These are phyloP conservation scores for Aspergillus piperis DNA, from an alignment of 2,329 filamentous ascomycete genomes.

Conservation along the genomic window DNA sequence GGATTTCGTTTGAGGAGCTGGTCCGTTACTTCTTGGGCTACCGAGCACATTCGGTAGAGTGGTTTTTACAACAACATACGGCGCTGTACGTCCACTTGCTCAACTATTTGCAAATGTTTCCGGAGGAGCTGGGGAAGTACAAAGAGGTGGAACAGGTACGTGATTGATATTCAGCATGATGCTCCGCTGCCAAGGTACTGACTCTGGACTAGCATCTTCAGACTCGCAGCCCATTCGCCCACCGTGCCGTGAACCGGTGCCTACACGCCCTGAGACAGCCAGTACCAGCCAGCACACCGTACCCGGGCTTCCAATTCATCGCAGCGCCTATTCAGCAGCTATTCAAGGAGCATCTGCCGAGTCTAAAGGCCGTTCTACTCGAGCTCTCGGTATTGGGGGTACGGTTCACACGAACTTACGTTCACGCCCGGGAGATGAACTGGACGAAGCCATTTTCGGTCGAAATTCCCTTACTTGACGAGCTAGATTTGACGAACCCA, in stretches of 20 bases:
- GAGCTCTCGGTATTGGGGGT: conserved; percentile 38
- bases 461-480: conserved; percentile 34
- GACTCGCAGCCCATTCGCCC: conserved; percentile 40
- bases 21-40: conserved; percentile 44
- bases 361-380: conserved; percentile 37
- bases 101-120: conserved; percentile 34
- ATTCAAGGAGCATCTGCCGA: conserved; percentile 35
- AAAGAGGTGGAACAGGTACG: conserved; percentile 41
- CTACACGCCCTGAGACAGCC: conserved; percentile 26
- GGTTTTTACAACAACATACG: conserved; percentile 43
- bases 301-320: conserved; percentile 38
- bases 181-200: background rate
- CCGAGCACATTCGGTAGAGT: conserved; percentile 35
- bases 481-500: conserved; percentile 31
- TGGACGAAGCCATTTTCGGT: conserved; percentile 39
- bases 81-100: conserved; percentile 37
- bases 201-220: conserved; percentile 36
- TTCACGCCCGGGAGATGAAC: conserved; percentile 36
- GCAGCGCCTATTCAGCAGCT: conserved; percentile 41
- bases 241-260: conserved; percentile 36
- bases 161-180: background rate
- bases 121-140: conserved; percentile 35
- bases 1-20: conserved; percentile 43
- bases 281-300: conserved; percentile 14
- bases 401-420: conserved; percentile 38